Evolutionary conservation across 495 filamentous ascomycete genomes (phyloP).

Genomic region (Thozetella sp.): DNA sequence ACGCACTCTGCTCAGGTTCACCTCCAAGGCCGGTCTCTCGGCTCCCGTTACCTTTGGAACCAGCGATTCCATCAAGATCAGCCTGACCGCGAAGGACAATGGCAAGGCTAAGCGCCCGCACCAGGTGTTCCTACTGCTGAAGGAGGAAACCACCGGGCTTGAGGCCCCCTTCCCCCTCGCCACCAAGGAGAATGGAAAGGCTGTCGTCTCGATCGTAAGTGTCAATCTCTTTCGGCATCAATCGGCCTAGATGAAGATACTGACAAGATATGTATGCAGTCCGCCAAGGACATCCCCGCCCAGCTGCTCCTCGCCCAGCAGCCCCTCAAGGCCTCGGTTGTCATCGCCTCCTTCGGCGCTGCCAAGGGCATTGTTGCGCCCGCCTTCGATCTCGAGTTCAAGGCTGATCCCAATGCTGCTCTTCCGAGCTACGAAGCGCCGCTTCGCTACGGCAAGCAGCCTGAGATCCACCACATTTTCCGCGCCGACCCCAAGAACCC

Average conservation of each 20-base stretch:
- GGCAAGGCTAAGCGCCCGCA: constrained; percentile 81
- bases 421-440: constrained; percentile 65
- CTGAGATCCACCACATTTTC: constrained; percentile 93
- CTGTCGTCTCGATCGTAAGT: constrained; percentile 78
- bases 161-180: constrained; percentile 88
- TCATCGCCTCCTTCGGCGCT: constrained; percentile 85
- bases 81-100: constrained; percentile 78
- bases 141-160: constrained; percentile 71
- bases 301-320: constrained; percentile 71
- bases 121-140: constrained; percentile 86
- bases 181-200: constrained; percentile 87
- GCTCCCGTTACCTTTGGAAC: constrained; percentile 65
- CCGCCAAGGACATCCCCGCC: constrained; percentile 84
- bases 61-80: constrained; percentile 78
- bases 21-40: constrained; percentile 61
- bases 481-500: constrained; percentile 75
- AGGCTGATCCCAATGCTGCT: constrained; percentile 59
- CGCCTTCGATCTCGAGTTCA: constrained; percentile 60
- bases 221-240: not conserved
- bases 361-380: constrained; percentile 70
- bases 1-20: constrained; percentile 53
- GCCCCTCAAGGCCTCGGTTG: constrained; percentile 73
- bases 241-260: not conserved
- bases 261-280: constrained; percentile 47
- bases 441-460: constrained; percentile 76